Conservation (phyloP, 73 alveolate genomes). For the Blepharisma stoltei region DNA sequence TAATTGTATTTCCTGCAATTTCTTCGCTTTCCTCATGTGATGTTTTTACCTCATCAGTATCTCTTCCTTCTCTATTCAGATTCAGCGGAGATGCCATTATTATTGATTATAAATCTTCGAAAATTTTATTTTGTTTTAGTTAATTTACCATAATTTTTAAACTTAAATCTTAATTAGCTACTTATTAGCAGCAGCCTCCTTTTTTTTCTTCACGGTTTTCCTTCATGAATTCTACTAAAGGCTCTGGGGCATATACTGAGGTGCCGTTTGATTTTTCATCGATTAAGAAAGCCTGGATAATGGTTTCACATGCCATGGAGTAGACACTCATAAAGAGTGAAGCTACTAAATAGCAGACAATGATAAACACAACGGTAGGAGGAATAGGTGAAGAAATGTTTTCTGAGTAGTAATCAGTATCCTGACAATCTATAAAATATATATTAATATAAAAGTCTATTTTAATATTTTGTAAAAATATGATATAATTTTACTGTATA, state of each 20-base stretch:
- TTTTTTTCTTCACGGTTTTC: conserved; percentile 3
- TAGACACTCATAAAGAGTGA: conserved; percentile 82
- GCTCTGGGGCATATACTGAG: conserved; percentile 13
- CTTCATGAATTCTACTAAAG: conserved; percentile 3
- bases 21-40: conserved; percentile 5
- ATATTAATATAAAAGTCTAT: too few relatives aligned
- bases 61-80: not conserved
- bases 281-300: conserved; percentile 78
- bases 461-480: too few relatives aligned
- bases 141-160: too few relatives aligned
- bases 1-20: not conserved
- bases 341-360: conserved; percentile 76
- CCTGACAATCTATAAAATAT: too few relatives aligned
- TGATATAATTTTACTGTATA: too few relatives aligned
- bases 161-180: too few relatives aligned
- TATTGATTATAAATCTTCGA: too few relatives aligned
- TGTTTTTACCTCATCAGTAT: not conserved
- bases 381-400: conserved; percentile 78
- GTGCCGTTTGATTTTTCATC: conserved; percentile 49
- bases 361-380: conserved; percentile 73
- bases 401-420: conserved; percentile 60
- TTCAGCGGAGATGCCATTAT: conserved; percentile 9
- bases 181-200: too few relatives aligned
- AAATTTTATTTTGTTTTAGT: too few relatives aligned
- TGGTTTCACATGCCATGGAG: conserved; percentile 87